A percentile compares a stretch with the other conserved stretches of the same genome.
Conservation (phyloP, 2,329 filamentous ascomycete species). For the Ramularia collo-cygni region DNA sequence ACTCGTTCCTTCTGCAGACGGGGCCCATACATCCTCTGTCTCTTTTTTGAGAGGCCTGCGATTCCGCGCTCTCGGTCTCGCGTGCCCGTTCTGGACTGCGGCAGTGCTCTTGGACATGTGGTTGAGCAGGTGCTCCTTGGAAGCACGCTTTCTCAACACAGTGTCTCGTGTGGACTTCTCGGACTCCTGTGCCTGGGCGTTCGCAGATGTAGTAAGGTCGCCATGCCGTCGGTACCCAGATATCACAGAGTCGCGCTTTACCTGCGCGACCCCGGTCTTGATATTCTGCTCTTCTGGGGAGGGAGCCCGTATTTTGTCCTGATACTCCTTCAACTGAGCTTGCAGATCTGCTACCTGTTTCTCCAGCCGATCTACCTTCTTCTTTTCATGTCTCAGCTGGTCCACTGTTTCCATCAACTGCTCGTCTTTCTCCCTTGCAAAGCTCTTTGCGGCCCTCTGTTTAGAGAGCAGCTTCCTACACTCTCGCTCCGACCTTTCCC, state of each 20-base stretch:
- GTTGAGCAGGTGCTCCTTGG: neutral
- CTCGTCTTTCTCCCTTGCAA: constrained; percentile 68
- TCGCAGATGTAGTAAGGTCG: neutral
- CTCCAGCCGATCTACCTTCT: constrained; percentile 59
- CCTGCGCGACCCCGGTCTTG: constrained; percentile 7
- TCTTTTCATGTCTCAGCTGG: constrained; percentile 61
- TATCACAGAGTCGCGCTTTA: constrained; percentile 10
- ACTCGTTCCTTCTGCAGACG: constrained; percentile 16
- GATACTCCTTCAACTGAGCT: constrained; percentile 46
- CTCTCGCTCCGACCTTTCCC: constrained; percentile 63
- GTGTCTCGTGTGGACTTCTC: constrained; percentile 6
- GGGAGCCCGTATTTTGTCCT: constrained; percentile 23
- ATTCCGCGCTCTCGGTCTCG: neutral
- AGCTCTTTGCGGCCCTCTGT: constrained; percentile 72
- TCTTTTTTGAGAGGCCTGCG: no score
- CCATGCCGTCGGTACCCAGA: constrained; percentile 7
- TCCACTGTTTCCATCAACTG: constrained; percentile 61
- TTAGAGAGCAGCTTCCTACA: constrained; percentile 73
- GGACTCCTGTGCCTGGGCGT: neutral
- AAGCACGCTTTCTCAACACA: neutral
- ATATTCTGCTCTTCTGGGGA: constrained; percentile 4
- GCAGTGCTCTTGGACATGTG: neutral
- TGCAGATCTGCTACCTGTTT: constrained; percentile 54
- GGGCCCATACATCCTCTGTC: constrained; percentile 23
- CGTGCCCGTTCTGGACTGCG: neutral